Conservation (phyloP, 2,329 filamentous ascomycete genomes). For the Penicillium fuscoglaucum region DNA sequence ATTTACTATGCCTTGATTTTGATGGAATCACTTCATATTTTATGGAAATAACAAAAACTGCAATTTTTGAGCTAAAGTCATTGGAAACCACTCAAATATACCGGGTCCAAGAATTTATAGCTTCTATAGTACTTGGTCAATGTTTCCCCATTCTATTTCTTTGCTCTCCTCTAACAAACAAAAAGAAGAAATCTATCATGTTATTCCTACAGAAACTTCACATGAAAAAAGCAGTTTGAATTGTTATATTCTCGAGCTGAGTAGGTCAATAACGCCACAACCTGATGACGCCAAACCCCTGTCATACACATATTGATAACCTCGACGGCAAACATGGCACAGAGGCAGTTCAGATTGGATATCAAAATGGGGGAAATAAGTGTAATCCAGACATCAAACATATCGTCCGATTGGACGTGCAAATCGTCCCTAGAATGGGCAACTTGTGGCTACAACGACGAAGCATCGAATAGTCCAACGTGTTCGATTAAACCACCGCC, state of each 20-base stretch:
- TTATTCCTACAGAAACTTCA: not conserved
- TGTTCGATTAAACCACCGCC: not conserved
- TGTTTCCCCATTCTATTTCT: not conserved
- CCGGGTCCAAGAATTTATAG: too few relatives aligned
- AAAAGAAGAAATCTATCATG: not conserved
- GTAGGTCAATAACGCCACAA: not conserved
- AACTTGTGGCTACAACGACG: not conserved
- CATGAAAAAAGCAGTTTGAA: too few relatives aligned
- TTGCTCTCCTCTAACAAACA: not conserved
- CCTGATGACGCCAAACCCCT: slow-evolving; percentile 1
- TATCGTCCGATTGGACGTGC: not conserved
- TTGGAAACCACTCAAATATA: not conserved
- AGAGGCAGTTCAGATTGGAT: not conserved
- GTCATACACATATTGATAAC: not conserved
- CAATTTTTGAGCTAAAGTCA: not conserved
- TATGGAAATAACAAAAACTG: not conserved
- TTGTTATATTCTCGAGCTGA: not conserved
- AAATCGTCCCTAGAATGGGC: not conserved
- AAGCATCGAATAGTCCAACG: not conserved
- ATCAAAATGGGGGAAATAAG: not conserved
- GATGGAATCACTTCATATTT: not conserved
- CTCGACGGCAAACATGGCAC: not conserved
- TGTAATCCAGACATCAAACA: not conserved
- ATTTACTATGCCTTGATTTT: not conserved
- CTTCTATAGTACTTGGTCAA: not conserved